Base-by-base conservation (phyloP, 768 basidiomycete genomes). In the Dacryopinax primogenitus region DNA sequence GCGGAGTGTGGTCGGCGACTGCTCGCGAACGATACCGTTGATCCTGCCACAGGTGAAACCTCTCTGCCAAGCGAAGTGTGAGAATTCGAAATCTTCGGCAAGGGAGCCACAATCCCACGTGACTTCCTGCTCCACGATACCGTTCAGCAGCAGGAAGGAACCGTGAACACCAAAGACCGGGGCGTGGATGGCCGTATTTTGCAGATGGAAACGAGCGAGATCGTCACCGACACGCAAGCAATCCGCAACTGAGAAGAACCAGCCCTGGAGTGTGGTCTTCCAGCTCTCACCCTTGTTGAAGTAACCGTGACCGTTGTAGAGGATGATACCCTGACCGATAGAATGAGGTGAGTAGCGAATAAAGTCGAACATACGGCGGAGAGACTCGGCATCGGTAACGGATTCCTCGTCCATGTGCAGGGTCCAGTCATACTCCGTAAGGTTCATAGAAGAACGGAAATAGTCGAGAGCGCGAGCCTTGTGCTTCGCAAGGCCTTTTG, bases 61-160 rank as follows among this genome's bases (percentile, higher is more conserved):
- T 18, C 69, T 70, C 44, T 70, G 65, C 72, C 72, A 73, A 28
- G 72, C 72, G 65, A 62, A 47, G 67, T 73, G 72, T 44, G 72
- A 73, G 68, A 73, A 73, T 68, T 73, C 72, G 64, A 73, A 73
- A 68, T 73, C 72, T 67, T 73, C 72, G 62, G 72, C 72, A 64
- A 73, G 67, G 34, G 72, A 72, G 44, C 72, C 72, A 63, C 72
- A 73, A 63, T 73, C 72, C 72, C 72, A 73, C 21, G 72, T 73
- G 63, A 70, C 71, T 65, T 73, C 71, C 65, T 73, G 72, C 66
- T 73, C 72, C 69, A 73, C 70, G 68, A 72, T 71, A 47, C 72
- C 72, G 68, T 73, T 73, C 33, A 70, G 71, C 66, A 73, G 64
- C 33, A 73, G 65, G 72, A 73, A 73, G 2, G 72, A 73, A 45